Evolutionary conservation across 441 rosid genomes (phyloP), one percentile per base, ranked within the genome.

Genomic region (Hura crepitans): DNA sequence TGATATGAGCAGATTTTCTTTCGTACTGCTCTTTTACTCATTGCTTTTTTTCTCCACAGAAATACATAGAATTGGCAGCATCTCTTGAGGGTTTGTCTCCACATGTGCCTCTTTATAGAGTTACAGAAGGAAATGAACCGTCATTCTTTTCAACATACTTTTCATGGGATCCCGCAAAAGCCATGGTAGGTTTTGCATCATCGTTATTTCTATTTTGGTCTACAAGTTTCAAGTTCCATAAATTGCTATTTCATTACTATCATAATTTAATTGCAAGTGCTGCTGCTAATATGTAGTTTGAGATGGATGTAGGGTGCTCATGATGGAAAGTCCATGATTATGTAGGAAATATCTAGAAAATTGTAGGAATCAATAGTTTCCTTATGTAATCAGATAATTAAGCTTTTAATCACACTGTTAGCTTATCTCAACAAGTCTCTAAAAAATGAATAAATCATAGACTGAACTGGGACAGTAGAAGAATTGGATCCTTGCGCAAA

Each of bases 91-190:
- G 92, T 71, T 83, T 91, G 79, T 75, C 92, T 73, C 87, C 86
- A 65, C 84, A 79, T 77, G 94, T 96, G 70, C 99, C 99, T 53
- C 76, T 96, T 4, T 96, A 89, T 80, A 96, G 83, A 87, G 81
- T 96, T 63, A 83, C 89, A 9, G 99, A 93, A 84, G 98, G 99
- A 83, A 90, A 91, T 71, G 99, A 96, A 70, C 98, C 98, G 49
- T 85, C 90, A 78, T 92, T 93, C 85, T 96, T 93, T 84, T 87
- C 97, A 37, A 81, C 86, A 73, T 93, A 86, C 86, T 96, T 96
- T 81, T 81, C 85, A 18, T 96, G 98, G 99, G 99, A 96, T 82
- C 78, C 69, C 64, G 51, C 86, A 77, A 93, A 89, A 86, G 84
- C 97, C 65, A 81, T 70, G 66, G 99, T 96, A 85, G 68, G 87